These are phyloP conservation scores for Xylogone sp. DNA, from an alignment of 2,329 filamentous ascomycete species.

Conservation along the genomic window DNA sequence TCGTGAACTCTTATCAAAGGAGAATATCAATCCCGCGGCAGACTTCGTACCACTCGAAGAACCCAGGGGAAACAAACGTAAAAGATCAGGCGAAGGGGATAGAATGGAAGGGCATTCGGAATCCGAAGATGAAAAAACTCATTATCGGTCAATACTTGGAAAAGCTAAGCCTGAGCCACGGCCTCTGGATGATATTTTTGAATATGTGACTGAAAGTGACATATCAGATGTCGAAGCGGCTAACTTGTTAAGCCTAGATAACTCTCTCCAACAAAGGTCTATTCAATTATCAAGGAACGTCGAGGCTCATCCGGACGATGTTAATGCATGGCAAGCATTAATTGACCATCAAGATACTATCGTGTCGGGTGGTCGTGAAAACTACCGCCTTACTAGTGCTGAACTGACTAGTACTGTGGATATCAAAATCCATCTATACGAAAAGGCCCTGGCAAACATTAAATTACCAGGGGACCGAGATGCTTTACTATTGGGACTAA, in stretches of 20 bases:
- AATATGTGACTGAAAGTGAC: conserved; percentile 42
- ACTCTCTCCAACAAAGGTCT: conserved; percentile 49
- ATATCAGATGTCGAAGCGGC: conserved; percentile 34
- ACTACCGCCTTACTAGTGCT: conserved; percentile 48
- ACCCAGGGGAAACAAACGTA: conserved; percentile 28
- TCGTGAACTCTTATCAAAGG: conserved; percentile 22
- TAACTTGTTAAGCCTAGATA: conserved; percentile 31
- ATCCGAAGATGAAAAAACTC: conserved; percentile 45
- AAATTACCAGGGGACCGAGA: conserved; percentile 45
- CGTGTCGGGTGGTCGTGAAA: conserved; percentile 46
- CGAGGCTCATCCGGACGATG: conserved; percentile 61
- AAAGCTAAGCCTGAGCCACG: conserved; percentile 47
- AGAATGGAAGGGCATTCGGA: conserved; percentile 28
- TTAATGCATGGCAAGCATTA: conserved; percentile 73
- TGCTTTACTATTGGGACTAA: conserved; percentile 61
- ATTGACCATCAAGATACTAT: conserved; percentile 73
- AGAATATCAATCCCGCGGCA: conserved; percentile 18
- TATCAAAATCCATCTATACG: conserved; percentile 75
- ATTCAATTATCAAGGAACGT: conserved; percentile 61
- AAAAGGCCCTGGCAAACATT: conserved; percentile 66
- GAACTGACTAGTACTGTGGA: conserved; percentile 70
- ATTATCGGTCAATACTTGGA: conserved; percentile 63
- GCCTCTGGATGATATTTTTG: conserved; percentile 27
- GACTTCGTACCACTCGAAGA: conserved; percentile 46
- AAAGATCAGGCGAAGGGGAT: conserved; percentile 21